Evolutionary conservation across 2,329 filamentous ascomycete genomes (phyloP), one percentile per base, ranked within the genome.

Genomic region (Geosmithia putterillii): DNA sequence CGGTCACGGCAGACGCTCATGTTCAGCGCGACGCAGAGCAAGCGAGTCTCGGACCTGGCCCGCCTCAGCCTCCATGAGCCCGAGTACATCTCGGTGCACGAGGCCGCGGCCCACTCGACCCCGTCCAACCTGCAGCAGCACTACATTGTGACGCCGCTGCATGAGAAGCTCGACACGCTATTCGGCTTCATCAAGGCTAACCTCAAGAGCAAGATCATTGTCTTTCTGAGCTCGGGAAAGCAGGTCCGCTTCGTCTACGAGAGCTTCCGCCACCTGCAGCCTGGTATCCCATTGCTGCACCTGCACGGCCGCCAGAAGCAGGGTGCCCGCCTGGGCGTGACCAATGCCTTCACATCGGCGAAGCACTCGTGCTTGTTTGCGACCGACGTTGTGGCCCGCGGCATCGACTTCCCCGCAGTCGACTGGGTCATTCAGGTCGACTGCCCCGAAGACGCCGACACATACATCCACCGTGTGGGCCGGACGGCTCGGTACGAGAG

Each of bases 361-460:
- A 87, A 92, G 55, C 73, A 86, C 45, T 83, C 86, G 1, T 95
- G 92, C 57, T 72, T 98, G 0, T 95, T 98, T 58, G 87, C 92
- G 1, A 98, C 92, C 0, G 92, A 98, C 57, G 87, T 98, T 6
- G 88, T 94, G 4, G 92, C 92, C 0, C 77, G 92, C 60, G 92
- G 92, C 49, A 75, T 98, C 12, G 92, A 98, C 60, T 96, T 98
- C 57, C 92, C 92, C 0, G 83, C 88, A 3, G 92, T 98, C 0
- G 92, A 98, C 60, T 98, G 92, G 84, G 92, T 98, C 5, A 87
- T 98, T n/a, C 92, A 98, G 58, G 74, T 86, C n/a, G 92, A 98
- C 60, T 94, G 86, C 51, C 92, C 92, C 0, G 92, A 98, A 61
- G 90, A 98, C 59, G 84, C 86, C 4, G 92, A 96, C 55, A 98